Base-by-base conservation (phyloP, 1,139 yeast genomes). In the Sugiyamaella neomexicana region DNA sequence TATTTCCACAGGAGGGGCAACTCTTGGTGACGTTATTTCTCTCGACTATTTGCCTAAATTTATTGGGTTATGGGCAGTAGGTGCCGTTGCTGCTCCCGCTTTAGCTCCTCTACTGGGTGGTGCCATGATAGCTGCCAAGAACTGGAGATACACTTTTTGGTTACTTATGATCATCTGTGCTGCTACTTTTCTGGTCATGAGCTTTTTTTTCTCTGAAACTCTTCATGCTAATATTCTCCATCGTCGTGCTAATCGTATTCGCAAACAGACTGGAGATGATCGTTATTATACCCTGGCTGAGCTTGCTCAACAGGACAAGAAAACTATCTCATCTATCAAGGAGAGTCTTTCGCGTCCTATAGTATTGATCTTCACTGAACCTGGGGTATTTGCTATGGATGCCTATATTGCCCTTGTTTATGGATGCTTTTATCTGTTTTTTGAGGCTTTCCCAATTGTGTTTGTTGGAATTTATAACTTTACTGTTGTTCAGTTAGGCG, bases 1-100 rank as follows among this genome's bases (percentile, higher is more conserved):
- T 0, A 76, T 90, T 65, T 84, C 95, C 2, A 82, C 88, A 61
- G 96, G 93, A 7, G 95, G 91, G 55, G 97, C 96, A 56, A 82
- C 96, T 2, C 80, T 89, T 58, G 78, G 86, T 56, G 97, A 90
- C 70, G 57, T 69, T 36, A 55, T 62, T 17, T 29, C 58, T 38
- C 65, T 61, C 0, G 55, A 55, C 15, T 46, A 56, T 8, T 50
- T 59, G 15, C 57, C 58, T 1, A 44, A 65, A 36, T 53, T 60
- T 37, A 57, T 83, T 31, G 82, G 72, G 62, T 40, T 75, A 64
- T 81, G 75, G 85, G 81, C 79, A 67, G 77, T 62, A 57, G 81
- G 71, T 68, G 81, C 78, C 63, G 82, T 75, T 60, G 75, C 70
- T 57, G 91, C 89, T 43, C 88, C 89, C 0, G 79, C 79, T 17